phyloP scores from a whole-genome alignment of 768 basidiomycete species.

The Tricholoma terreum region DNA sequence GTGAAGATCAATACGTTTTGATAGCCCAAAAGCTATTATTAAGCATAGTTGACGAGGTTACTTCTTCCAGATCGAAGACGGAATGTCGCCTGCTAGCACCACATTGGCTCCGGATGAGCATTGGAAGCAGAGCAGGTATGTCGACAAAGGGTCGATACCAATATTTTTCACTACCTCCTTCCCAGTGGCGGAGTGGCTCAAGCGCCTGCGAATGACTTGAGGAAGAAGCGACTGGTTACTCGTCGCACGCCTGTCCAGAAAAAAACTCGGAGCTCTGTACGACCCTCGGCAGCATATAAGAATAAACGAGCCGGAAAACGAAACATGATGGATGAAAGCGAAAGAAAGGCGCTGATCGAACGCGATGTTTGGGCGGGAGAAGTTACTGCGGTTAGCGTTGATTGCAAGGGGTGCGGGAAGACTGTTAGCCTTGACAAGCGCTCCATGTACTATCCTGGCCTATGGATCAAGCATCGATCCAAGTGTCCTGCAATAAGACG shows the following conservation, averaged over 20 bases:
- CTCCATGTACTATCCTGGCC: constrained; percentile 5
- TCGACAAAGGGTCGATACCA: background rate
- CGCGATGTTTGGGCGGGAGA: constrained; percentile 1
- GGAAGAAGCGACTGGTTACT: background rate
- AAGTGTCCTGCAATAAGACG: constrained; percentile 5
- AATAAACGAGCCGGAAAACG: background rate
- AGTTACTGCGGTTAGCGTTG: background rate
- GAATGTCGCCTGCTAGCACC: background rate
- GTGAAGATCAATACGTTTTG: background rate
- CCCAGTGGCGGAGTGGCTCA: background rate
- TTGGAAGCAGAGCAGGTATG: background rate
- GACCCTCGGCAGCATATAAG: background rate
- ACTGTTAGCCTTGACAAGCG: constrained; percentile 5
- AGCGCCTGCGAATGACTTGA: no score
- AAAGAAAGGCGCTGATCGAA: constrained; percentile 1
- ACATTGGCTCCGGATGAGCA: background rate
- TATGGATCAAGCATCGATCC: constrained; percentile 4
- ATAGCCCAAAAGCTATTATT: background rate
- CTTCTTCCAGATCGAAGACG: background rate
- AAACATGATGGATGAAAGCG: constrained; percentile 5
- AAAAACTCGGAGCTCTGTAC: background rate
- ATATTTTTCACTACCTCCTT: background rate
- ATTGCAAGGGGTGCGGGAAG: constrained; percentile 5
- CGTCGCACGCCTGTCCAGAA: background rate
- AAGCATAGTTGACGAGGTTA: background rate